Percentiles rank a stretch among this genome's conserved stretches.
phyloP scores from a whole-genome alignment of 2,329 filamentous ascomycete species.

The Drechslerella coelobrocha region DNA sequence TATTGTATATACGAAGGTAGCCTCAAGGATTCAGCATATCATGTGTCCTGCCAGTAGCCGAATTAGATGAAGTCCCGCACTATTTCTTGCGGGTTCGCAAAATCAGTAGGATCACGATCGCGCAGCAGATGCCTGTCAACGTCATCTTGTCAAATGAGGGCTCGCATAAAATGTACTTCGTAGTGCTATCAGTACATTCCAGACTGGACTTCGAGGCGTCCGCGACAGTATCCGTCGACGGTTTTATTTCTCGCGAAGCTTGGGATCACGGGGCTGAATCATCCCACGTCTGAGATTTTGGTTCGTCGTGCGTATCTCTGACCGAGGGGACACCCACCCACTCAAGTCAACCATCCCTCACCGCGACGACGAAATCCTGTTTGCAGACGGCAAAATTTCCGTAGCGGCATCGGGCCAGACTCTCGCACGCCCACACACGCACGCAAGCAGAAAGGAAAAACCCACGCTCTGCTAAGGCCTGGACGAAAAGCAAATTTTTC shows the following conservation, averaged over 20 bases:
- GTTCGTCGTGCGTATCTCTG: slow-evolving; percentile 35
- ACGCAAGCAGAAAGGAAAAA: slow-evolving; percentile 19
- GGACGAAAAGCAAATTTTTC: slow-evolving; percentile 37
- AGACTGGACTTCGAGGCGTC: neutral
- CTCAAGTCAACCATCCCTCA: slow-evolving; percentile 30
- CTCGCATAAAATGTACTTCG: neutral
- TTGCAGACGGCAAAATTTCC: slow-evolving; percentile 46
- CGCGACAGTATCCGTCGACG: slow-evolving; percentile 33
- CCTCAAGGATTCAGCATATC: slow-evolving; percentile 45
- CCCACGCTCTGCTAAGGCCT: slow-evolving; percentile 21
- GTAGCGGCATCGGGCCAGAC: slow-evolving; percentile 22
- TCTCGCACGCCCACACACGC: slow-evolving; percentile 8
- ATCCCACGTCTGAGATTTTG: slow-evolving; percentile 44
- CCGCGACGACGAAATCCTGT: slow-evolving; percentile 35
- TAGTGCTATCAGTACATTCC: neutral
- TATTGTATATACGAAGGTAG: slow-evolving; percentile 48
- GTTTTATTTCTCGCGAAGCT: slow-evolving; percentile 31
- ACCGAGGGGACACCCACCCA: slow-evolving; percentile 34
- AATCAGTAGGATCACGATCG: slow-evolving; percentile 44
- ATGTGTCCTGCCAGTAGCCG: slow-evolving; percentile 40
- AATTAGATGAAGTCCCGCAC: slow-evolving; percentile 48
- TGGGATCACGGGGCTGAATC: slow-evolving; percentile 50
- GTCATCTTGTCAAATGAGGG: slow-evolving; percentile 25
- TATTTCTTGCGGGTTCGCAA: slow-evolving; percentile 30
- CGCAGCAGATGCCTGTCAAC: slow-evolving; percentile 41